These are phyloP conservation scores for Nicotiana paniculata DNA, from an alignment of 257 asterid species.

Conservation along the genomic window DNA sequence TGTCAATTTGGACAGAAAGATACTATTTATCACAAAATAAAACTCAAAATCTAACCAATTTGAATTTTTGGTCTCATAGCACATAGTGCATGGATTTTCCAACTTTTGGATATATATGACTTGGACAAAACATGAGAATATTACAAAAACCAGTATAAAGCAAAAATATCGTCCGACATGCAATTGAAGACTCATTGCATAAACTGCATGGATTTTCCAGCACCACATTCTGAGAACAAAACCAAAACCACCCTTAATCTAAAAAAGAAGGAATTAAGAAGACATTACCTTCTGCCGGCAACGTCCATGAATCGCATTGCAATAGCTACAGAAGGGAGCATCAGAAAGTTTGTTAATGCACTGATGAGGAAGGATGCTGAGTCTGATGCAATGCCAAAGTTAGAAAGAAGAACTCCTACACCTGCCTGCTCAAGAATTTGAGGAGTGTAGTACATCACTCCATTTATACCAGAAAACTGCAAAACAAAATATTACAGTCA, in stretches of 20 bases:
- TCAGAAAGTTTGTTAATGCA: slow-evolving; percentile 50
- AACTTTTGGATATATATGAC: not conserved
- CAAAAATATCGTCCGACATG: not conserved
- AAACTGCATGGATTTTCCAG: not conserved
- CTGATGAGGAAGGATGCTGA: slow-evolving; percentile 82
- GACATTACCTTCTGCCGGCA: slow-evolving; percentile 75
- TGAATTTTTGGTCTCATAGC: not conserved
- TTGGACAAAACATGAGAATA: not conserved
- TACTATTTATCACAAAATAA: not conserved
- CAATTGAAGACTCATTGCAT: not conserved
- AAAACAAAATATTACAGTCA: not conserved
- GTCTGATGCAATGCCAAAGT: slow-evolving; percentile 63
- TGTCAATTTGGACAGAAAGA: not conserved
- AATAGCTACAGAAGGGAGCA: slow-evolving; percentile 63
- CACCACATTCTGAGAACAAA: not conserved
- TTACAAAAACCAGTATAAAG: not conserved
- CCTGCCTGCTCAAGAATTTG: slow-evolving; percentile 95
- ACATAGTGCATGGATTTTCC: not conserved
- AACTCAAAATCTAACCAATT: not conserved
- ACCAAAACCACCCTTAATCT: not conserved
- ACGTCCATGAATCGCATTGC: slow-evolving; percentile 94
- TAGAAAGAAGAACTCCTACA: slow-evolving; percentile 68
- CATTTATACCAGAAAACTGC: slow-evolving; percentile 94
- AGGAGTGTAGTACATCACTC: slow-evolving; percentile 91
- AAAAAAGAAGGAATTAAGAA: not conserved